Conservation (phyloP, 2,329 filamentous ascomycete genomes). For the Xylariaceae sp. region DNA sequence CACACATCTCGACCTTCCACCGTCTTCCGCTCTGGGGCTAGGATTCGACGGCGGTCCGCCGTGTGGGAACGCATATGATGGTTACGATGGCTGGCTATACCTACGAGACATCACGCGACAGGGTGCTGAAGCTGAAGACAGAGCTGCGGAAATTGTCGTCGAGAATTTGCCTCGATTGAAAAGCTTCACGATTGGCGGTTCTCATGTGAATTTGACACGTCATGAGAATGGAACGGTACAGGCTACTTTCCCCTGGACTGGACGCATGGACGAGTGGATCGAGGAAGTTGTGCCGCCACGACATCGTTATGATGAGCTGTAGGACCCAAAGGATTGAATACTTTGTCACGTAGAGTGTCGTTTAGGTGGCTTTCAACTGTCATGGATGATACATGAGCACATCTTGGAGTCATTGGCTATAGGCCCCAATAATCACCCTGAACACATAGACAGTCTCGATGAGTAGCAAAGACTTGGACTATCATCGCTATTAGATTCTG, state of each 20-base stretch:
- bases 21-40: background rate
- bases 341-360: too few species aligned
- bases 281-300: background rate
- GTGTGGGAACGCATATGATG: slow-evolving; percentile 9
- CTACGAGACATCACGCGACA: background rate
- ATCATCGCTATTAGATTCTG: too few species aligned
- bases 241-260: slow-evolving; percentile 10
- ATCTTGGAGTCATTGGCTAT: too few species aligned
- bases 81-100: background rate
- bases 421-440: too few species aligned
- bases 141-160: slow-evolving; percentile 1
- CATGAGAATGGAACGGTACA: slow-evolving; percentile 8
- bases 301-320: background rate
- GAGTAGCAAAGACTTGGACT: too few species aligned
- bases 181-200: slow-evolving; percentile 3
- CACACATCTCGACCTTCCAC: slow-evolving; percentile 11
- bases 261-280: slow-evolving; percentile 8
- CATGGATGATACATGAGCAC: too few species aligned
- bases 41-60: slow-evolving; percentile 1
- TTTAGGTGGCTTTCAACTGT: too few species aligned
- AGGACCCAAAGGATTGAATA: too few species aligned
- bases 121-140: slow-evolving; percentile 1
- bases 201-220: slow-evolving; percentile 2
- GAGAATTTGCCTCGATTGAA: slow-evolving; percentile 4
- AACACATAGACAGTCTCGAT: too few species aligned